Base-by-base conservation (phyloP, 140 eudicot genomes). In the Bidens hawaiensis region DNA sequence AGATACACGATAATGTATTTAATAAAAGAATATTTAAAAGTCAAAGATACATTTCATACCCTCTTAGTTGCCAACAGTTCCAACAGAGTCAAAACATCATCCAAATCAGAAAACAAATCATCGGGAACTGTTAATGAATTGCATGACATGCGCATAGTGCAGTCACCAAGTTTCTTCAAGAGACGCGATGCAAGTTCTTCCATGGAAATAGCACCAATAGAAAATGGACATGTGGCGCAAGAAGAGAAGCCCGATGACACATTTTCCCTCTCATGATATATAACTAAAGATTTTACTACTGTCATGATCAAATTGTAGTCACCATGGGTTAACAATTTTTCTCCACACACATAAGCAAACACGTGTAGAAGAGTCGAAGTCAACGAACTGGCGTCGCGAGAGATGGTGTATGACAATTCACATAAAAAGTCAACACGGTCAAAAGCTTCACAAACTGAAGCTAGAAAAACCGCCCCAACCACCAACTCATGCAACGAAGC, bases 151-250 rank as follows among this genome's bases (percentile, higher is more conserved):
- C 31, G 65, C 42, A 43, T 56, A 43, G 69, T 23, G 49, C 66
- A 52, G 45, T 13, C 52, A 3, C 76, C 48, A 46, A 90, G 75
- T 24, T 68, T 75, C 40, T 82, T 72, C 68, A 87, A 50, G 16
- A 91, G 85, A 75, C 70, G 31, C 6, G 79, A 53, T 4, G 73
- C 77, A 18, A 82, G 73, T 59, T 33, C 81, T 52, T 84, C 82
- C 80, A 84, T 58, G 60, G 88, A 74, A 74, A 79, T 63, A 16
- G 84, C 71, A 59, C 78, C 84, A 16, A 15, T 76, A 24, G 76
- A 74, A 70, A 84, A 91, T 5, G 95, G 98, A 74, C 98, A 91
- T 54, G 51, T 46, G 59, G 60, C 51, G 69, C 98, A 87, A 27
- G 68, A 18, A 25, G 73, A 69, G 57, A 62, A 54, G 42, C 63